These are phyloP conservation scores for Globisporangium okanoganense DNA, from an alignment of 352 stramenopile genomes.

Conservation along the genomic window DNA sequence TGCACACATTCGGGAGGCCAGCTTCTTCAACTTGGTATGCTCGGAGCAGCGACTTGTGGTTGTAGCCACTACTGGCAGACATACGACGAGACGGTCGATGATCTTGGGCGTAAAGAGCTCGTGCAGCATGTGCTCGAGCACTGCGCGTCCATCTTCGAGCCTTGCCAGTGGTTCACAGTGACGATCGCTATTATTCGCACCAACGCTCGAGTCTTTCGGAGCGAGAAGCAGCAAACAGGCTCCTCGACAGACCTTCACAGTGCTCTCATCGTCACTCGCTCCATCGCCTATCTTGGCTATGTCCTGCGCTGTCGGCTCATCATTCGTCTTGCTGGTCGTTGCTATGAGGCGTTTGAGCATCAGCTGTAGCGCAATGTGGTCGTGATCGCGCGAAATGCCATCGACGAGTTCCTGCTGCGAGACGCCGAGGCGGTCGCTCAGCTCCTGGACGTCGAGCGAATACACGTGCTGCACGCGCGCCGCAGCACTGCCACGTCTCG, in stretches of 20 bases:
- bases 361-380: constrained; percentile 14
- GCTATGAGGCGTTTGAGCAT: constrained; percentile 12
- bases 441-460: constrained; percentile 18
- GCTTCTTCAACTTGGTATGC: constrained; percentile 1
- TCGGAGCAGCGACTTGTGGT: not conserved
- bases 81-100: constrained; percentile 20
- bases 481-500: not conserved
- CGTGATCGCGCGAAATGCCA: constrained; percentile 17
- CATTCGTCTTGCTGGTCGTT: too few species aligned
- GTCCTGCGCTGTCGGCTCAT: not conserved
- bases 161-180: not conserved
- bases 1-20: constrained; percentile 1
- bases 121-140: constrained; percentile 15
- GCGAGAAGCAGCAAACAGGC: constrained; percentile 19
- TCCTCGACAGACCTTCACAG: constrained; percentile 9
- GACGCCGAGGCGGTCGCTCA: constrained; percentile 21
- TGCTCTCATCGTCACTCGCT: not conserved
- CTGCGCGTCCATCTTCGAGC: not conserved
- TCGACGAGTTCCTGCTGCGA: constrained; percentile 24
- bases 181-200: not conserved
- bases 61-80: not conserved
- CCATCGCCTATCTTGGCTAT: not conserved
- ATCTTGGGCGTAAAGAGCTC: constrained; percentile 15
- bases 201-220: not conserved
- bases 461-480: constrained; percentile 21